Base-by-base conservation (phyloP, 805 yeast genomes). In the Wickerhamomyces rabaulensis region DNA sequence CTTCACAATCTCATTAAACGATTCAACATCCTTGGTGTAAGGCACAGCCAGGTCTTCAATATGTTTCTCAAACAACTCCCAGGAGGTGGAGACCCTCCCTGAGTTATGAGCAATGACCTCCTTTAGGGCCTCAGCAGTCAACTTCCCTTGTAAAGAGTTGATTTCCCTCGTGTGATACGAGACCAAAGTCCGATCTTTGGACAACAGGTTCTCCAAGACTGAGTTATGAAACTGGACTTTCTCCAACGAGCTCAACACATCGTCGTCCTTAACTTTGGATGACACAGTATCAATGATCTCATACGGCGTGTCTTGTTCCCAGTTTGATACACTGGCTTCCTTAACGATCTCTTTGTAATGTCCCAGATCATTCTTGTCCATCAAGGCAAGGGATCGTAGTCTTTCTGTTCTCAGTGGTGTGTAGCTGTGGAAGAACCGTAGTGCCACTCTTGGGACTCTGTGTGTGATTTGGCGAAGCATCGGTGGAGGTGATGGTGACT, bases 61-160 rank as follows among this genome's bases (percentile, higher is more conserved):
- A 44, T 61, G 67, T 40, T 66, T 65, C 10, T 61, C 52, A 44
- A 70, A 71, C 10, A 78, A 53, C 43, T 78, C 80, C 71, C 75
- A 69, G 16, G 80, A 70, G n/a, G 68, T 61, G 42, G 64, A 63
- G 1, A 73, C 82, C 46, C 84, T 63, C 12, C 82, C 83, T 3
- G 82, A 81, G 51, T 79, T 79, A 37, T 65, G 50, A 27, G 58
- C 57, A 6, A 77, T 63, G 22, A 77, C 61, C 45, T 66, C 60
- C 4, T 52, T 43, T 4, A 68, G 37, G 1, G 71, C 60, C 3
- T 52, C 50, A 9, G 44, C 20, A 2, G 60, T 53, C 15, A 66
- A 29, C 6, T 43, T 35, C 10, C 56, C 53, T 17, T 19, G 4
- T 19, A 17, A 19, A 16, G 6, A 7, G 15, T 4, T 6, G 10